phyloP scores from a whole-genome alignment of 192 early-diverging fungal species.

The Coemansia erecta region DNA sequence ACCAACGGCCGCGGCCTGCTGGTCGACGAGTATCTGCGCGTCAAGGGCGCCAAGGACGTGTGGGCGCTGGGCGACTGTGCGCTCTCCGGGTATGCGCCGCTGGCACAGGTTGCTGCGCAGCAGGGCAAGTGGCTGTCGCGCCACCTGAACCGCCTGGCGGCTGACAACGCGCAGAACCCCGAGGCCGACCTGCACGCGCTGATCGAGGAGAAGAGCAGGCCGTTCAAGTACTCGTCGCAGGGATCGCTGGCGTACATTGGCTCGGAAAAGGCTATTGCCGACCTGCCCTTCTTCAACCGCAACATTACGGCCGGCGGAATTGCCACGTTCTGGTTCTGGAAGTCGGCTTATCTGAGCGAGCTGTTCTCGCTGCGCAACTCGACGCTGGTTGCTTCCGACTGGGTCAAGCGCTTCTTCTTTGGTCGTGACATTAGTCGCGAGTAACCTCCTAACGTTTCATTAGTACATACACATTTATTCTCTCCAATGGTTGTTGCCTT shows the following conservation, averaged over 20 bases:
- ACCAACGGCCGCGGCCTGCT: constrained; percentile 59
- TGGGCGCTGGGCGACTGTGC: constrained; percentile 93
- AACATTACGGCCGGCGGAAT: constrained; percentile 66
- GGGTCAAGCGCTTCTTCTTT: constrained; percentile 87
- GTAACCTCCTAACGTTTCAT: constrained; percentile 44
- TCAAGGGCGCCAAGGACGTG: constrained; percentile 66
- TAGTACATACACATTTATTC: no score
- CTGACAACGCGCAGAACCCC: not conserved
- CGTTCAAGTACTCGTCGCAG: constrained; percentile 82
- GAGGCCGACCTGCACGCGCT: constrained; percentile 23
- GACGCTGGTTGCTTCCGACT: constrained; percentile 81
- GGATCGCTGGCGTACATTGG: constrained; percentile 92
- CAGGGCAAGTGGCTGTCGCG: constrained; percentile 85
- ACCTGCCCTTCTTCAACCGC: constrained; percentile 75
- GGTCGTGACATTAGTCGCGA: constrained; percentile 91
- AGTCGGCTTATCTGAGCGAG: constrained; percentile 70
- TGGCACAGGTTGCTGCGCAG: constrained; percentile 87
- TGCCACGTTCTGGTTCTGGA: constrained; percentile 76
- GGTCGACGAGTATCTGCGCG: constrained; percentile 74
- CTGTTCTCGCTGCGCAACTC: constrained; percentile 85
- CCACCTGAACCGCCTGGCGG: constrained; percentile 56
- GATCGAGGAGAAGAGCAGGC: constrained; percentile 37
- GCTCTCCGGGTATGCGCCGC: constrained; percentile 69
- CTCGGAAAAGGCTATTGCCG: constrained; percentile 91
- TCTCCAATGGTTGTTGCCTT: no score